phyloP scores from a whole-genome alignment of 257 asterid genomes.

The Craterostigma plantagineum region DNA sequence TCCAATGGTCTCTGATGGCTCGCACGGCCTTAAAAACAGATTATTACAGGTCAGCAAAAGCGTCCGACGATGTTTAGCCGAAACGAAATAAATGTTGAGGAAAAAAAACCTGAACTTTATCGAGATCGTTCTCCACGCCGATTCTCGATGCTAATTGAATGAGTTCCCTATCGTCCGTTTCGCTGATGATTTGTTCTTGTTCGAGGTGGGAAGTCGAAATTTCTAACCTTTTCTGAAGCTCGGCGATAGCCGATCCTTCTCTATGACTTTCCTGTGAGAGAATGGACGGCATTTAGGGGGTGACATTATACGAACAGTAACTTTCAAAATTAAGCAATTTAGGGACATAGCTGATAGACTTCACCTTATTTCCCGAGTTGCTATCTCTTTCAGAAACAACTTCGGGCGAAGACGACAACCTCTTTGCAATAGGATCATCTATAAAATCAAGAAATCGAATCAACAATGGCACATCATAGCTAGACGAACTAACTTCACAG shows the following conservation, averaged over 20 bases:
- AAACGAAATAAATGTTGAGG: constrained; percentile 6
- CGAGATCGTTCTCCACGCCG: constrained; percentile 24
- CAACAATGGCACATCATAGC: too few relatives aligned
- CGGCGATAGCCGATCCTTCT: constrained; percentile 32
- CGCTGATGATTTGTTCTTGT: constrained; percentile 26
- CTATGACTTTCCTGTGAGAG: constrained; percentile 36
- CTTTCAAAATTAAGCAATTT: too few relatives aligned
- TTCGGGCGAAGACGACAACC: constrained; percentile 25
- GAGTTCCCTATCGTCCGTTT: constrained; percentile 60
- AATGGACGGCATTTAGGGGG: too few relatives aligned
- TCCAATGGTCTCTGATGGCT: constrained; percentile 73
- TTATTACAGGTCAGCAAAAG: constrained; percentile 11
- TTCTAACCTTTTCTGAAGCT: constrained; percentile 42
- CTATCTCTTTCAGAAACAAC: constrained; percentile 23
- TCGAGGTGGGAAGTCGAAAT: constrained; percentile 30
- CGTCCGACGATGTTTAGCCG: constrained; percentile 3
- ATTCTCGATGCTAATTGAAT: constrained; percentile 39
- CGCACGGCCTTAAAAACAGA: constrained; percentile 43
- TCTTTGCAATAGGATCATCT: constrained; percentile 88
- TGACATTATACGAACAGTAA: too few relatives aligned
- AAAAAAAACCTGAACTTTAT: constrained; percentile 37
- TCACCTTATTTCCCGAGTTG: constrained; percentile 23
- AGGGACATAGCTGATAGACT: too few relatives aligned
- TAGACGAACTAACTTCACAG: too few relatives aligned
- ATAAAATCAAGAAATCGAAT: constrained; percentile 11